Conservation (phyloP, 768 basidiomycete genomes). For the Aureoboletus auriporus region DNA sequence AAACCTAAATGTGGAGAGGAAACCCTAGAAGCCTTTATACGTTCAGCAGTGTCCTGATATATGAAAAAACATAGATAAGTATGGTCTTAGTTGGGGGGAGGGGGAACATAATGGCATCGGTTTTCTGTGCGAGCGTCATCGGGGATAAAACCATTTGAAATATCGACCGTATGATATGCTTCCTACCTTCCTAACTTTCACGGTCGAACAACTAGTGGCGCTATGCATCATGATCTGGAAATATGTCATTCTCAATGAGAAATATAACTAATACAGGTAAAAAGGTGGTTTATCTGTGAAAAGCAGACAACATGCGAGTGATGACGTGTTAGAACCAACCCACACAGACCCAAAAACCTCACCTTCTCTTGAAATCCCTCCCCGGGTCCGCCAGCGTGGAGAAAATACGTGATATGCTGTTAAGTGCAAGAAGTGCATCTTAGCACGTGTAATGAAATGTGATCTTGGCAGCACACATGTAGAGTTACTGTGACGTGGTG, state of each 20-base stretch:
- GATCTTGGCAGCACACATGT: background rate
- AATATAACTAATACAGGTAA: slow-evolving; percentile 2
- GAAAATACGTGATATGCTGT: too few relatives aligned
- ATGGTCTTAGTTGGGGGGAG: background rate
- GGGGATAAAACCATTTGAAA: background rate
- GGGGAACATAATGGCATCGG: too few relatives aligned
- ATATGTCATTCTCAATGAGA: background rate
- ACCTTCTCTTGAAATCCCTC: background rate
- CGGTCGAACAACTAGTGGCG: background rate
- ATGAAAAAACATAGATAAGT: background rate
- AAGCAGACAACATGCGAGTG: background rate
- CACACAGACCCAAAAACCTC: background rate
- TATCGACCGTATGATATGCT: background rate
- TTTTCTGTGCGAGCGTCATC: background rate
- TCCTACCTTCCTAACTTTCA: background rate
- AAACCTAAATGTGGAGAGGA: background rate
- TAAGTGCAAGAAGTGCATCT: background rate
- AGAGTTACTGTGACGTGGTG: background rate
- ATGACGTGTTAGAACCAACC: too few relatives aligned
- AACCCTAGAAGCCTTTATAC: slow-evolving; percentile 10
- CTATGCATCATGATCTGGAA: background rate
- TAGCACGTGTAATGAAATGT: background rate
- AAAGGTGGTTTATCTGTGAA: background rate
- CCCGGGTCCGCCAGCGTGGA: too few relatives aligned
- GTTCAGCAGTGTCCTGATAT: background rate